These are phyloP conservation scores for Fonsecaea pugnacius DNA, from an alignment of 2,329 filamentous ascomycete genomes.

Conservation along the genomic window DNA sequence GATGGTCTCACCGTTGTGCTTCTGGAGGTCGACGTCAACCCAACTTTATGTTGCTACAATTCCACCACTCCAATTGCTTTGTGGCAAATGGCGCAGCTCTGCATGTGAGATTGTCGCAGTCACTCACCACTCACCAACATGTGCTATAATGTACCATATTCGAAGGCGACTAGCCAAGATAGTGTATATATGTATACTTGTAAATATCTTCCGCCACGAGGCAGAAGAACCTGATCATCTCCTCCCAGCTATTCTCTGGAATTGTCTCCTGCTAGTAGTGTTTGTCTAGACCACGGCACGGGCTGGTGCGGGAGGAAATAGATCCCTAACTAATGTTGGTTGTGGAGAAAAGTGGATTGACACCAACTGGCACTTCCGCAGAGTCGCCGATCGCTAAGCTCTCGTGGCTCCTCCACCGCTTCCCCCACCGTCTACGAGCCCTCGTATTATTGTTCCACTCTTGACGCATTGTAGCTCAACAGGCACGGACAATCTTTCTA, in stretches of 20 bases:
- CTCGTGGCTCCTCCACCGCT: neutral
- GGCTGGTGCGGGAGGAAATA: neutral
- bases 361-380: neutral
- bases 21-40: neutral
- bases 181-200: neutral
- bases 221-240: neutral
- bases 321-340: neutral
- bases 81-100: neutral
- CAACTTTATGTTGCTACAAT: neutral
- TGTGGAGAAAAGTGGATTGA: neutral
- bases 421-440: neutral
- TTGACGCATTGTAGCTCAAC: neutral
- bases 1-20: neutral
- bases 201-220: neutral
- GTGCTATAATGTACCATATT: constrained; percentile 1
- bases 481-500: constrained; percentile 3
- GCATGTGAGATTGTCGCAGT: neutral
- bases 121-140: constrained; percentile 3
- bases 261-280: too few species aligned
- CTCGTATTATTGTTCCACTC: neutral
- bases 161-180: neutral
- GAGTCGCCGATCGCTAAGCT: constrained; percentile 4
- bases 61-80: neutral
- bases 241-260: too few species aligned
- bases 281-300: too few species aligned